Base-by-base conservation (phyloP, 1,284 basidiomycete genomes). In the Malassezia brasiliensis region DNA sequence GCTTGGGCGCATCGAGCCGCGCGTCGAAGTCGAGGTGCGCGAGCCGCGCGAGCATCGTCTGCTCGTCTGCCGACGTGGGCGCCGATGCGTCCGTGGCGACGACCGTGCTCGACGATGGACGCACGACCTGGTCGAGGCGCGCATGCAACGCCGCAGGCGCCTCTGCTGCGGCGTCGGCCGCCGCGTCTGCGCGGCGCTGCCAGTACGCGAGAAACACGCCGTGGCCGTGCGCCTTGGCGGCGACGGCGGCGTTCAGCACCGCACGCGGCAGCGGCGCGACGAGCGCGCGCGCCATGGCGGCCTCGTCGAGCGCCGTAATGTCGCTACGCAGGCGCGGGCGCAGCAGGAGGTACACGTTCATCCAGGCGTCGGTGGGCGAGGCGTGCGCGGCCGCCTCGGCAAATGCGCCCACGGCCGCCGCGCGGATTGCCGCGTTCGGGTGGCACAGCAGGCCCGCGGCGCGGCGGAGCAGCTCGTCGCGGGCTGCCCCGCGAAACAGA, bases 361-460 rank as follows among this genome's bases (percentile, higher is more conserved):
- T 93, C 94, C 94, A 98, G 10, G 88, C 83, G 68, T 98, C 94
- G 11, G 62, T 56, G 15, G 61, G 53, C 10, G 60, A 46, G 0
- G 86, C 85, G 8, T 93, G 80, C 58, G 85, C 83, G 44, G 84
- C 83, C 1, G 87, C 85, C 7, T 87, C 84, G 1, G 87, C 84
- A 44, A 98, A 85, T 69, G 96, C 88, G 0, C 87, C 85, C 6
- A 84, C 84, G 4, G 90, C 83, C 20, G 86, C 89, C 86, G 90
- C 87, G 79, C 96, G 88, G 67, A 98, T 87, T 91, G 93, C 96
- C n/a, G 83, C 77, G 75, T 96, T 93, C 0, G 94, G 93, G 75
- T 99, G 94, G 65, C 88, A 93, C 37, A 98, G 77, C 70, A 96
- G 91, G 0, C 88, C 87, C 8, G 89, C 78, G 0, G 86, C 85